These are phyloP conservation scores for Barnettozyma botsteinii DNA, from an alignment of 805 yeast species.

Conservation along the genomic window DNA sequence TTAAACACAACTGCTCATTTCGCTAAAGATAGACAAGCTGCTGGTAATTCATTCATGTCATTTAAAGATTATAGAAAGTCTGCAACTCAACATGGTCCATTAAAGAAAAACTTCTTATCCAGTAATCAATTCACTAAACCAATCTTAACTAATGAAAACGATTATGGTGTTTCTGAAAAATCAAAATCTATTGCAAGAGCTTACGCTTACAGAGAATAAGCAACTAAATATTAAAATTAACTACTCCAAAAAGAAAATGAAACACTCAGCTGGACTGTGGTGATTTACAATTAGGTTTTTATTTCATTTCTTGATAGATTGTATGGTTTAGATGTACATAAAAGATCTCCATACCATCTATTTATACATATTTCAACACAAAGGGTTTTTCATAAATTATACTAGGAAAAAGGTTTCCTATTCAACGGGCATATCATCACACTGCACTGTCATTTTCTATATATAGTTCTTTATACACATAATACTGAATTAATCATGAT, in stretches of 20 bases:
- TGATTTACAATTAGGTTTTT: no score
- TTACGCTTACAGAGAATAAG: slow-evolving; percentile 13
- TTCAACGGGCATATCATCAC: no score
- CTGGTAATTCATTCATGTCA: slow-evolving; percentile 31
- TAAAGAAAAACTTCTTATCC: slow-evolving; percentile 20
- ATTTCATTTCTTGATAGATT: no score
- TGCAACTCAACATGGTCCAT: slow-evolving; percentile 35
- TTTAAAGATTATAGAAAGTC: slow-evolving; percentile 34
- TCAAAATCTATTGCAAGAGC: slow-evolving; percentile 22
- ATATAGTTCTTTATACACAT: no score
- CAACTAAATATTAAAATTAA: not conserved
- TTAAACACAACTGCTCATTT: slow-evolving; percentile 9
- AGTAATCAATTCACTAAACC: slow-evolving; percentile 12
- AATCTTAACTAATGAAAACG: slow-evolving; percentile 17
- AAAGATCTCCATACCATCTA: no score
- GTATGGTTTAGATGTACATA: no score
- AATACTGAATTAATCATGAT: no score
- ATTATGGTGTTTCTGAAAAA: slow-evolving; percentile 23
- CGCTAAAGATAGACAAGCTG: slow-evolving; percentile 5
- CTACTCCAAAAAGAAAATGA: no score
- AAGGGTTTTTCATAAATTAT: no score
- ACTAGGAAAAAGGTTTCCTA: no score
- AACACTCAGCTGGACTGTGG: not conserved
- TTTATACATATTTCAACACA: no score
- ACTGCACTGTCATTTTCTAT: no score